Evolutionary conservation across 345 rosid genomes (phyloP).

Genomic region (Streptanthus diversifolius): DNA sequence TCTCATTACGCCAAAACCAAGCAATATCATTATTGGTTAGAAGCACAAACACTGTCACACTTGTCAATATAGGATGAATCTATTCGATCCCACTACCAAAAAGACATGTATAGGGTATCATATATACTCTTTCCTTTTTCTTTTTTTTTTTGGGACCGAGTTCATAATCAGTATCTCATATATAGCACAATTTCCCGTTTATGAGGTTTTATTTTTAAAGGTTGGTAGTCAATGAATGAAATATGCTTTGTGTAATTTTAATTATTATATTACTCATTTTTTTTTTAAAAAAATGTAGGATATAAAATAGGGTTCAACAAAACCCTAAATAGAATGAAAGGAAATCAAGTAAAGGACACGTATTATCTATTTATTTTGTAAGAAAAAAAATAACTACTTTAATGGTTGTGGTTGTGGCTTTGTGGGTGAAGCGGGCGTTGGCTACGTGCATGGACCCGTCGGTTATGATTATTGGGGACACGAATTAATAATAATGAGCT

Average conservation of each 20-base stretch:
- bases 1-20: neutral
- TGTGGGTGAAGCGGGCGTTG: slow-evolving; percentile 9
- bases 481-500: slow-evolving; percentile 17
- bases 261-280: neutral
- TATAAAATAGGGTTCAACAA: neutral
- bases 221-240: neutral
- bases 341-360: slow-evolving; percentile 7
- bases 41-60: neutral
- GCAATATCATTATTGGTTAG: neutral
- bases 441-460: slow-evolving; percentile 25
- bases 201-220: neutral
- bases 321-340: neutral
- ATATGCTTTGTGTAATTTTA: neutral
- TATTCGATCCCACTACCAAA: neutral
- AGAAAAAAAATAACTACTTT: neutral
- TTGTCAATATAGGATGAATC: neutral
- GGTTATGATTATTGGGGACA: slow-evolving; percentile 15
- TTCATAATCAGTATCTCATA: neutral
- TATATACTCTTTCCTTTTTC: neutral
- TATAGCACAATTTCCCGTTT: neutral
- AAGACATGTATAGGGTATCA: neutral
- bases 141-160: neutral
- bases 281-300: neutral
- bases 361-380: neutral
- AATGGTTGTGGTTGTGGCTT: neutral